A percentile compares a stretch with the other conserved stretches of the same genome.
Evolutionary conservation across 257 asterid genomes (phyloP).

Genomic region (Craterostigma plantagineum): DNA sequence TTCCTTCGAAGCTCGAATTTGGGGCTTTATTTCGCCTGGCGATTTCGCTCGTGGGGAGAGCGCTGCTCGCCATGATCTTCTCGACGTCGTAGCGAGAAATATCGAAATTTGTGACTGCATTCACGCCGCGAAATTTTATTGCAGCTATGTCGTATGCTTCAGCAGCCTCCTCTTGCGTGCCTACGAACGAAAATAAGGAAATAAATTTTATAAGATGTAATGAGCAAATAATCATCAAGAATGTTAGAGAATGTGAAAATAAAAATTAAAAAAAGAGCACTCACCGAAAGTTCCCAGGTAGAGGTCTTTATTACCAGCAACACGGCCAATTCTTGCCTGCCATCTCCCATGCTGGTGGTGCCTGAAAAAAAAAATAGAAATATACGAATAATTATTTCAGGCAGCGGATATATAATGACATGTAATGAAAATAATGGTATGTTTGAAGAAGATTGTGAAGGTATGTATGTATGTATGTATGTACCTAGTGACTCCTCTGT

Average conservation of each 20-base stretch:
- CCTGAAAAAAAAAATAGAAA: constrained; percentile 11
- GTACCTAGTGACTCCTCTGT: constrained; percentile 67
- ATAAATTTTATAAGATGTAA: not conserved
- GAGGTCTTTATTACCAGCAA: constrained; percentile 64
- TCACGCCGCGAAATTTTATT: constrained; percentile 39
- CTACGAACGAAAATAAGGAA: constrained; percentile 9
- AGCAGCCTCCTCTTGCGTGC: constrained; percentile 62
- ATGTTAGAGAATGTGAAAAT: not conserved
- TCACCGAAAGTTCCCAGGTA: constrained; percentile 65
- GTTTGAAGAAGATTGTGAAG: not conserved
- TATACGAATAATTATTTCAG: not conserved
- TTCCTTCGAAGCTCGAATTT: constrained; percentile 11
- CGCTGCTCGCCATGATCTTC: constrained; percentile 33
- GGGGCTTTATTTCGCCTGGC: constrained; percentile 37
- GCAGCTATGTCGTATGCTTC: constrained; percentile 63
- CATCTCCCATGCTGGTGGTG: constrained; percentile 75
- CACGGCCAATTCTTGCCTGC: constrained; percentile 75
- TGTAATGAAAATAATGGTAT: not conserved
- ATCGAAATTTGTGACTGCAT: constrained; percentile 47
- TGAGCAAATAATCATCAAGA: constrained; percentile 1
- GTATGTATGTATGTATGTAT: too few species aligned
- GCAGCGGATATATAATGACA: too few species aligned
- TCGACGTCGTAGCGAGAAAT: constrained; percentile 42
- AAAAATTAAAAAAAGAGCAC: constrained; percentile 5
- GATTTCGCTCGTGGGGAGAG: constrained; percentile 36